These are phyloP conservation scores for Phytopythium chamaehyphon DNA, from an alignment of 352 stramenopile genomes.

Conservation along the genomic window DNA sequence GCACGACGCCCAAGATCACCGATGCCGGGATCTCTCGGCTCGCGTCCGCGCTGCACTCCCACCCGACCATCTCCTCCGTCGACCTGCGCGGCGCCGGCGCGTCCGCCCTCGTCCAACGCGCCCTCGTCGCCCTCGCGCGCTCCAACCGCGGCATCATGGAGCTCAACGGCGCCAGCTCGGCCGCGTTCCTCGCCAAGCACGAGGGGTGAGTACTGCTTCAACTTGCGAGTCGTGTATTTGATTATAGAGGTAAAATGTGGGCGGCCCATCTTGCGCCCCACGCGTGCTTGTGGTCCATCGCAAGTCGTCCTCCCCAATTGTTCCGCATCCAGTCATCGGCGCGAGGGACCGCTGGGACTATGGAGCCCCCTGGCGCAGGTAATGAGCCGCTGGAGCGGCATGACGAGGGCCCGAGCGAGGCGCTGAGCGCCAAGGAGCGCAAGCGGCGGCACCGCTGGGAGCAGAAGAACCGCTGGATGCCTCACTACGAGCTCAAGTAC, in stretches of 20 bases:
- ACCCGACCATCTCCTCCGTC: slow-evolving; percentile 31
- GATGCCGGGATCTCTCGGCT: slow-evolving; percentile 38
- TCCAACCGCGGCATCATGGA: slow-evolving; percentile 38
- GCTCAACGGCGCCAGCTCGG: slow-evolving; percentile 50
- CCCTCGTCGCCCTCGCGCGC: slow-evolving; percentile 36
- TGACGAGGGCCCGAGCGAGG: no score
- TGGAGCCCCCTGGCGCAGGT: no score
- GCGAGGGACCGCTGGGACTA: no score
- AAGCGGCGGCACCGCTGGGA: slow-evolving; percentile 57
- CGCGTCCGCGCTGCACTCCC: slow-evolving; percentile 25
- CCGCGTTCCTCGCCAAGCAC: slow-evolving; percentile 24
- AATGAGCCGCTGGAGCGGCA: no score
- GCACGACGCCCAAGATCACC: slow-evolving; percentile 26
- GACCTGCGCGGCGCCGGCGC: slow-evolving; percentile 52
- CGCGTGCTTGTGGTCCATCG: no score
- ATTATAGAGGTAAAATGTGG: no score
- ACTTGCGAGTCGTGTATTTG: no score
- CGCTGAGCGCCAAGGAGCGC: slow-evolving; percentile 29
- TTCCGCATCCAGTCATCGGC: no score
- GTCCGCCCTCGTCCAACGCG: slow-evolving; percentile 21
- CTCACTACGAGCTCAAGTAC: slow-evolving; percentile 61
- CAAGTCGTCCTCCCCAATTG: no score
- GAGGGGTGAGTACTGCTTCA: no score
- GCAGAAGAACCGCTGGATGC: slow-evolving; percentile 65
- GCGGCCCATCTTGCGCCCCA: no score